Evolutionary conservation across 2,329 filamentous ascomycete species (phyloP).

Genomic region (Paraphaeosphaeria sporulosa): DNA sequence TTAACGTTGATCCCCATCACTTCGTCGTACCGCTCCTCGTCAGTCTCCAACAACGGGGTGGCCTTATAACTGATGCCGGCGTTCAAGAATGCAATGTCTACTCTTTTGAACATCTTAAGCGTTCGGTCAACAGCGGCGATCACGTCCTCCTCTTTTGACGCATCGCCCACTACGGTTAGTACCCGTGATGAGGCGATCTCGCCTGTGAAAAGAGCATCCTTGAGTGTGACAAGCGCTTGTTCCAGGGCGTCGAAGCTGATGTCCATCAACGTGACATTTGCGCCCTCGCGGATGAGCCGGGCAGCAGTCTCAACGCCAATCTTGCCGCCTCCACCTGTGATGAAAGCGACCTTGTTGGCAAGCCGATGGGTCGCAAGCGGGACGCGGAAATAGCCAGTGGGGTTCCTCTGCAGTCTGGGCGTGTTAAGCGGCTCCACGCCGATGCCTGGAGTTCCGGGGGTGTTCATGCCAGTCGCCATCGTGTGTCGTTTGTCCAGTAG

Average conservation of each 20-base stretch:
- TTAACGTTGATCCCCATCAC: slow-evolving; percentile 50
- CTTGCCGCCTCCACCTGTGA: slow-evolving; percentile 44
- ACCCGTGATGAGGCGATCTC: slow-evolving; percentile 34
- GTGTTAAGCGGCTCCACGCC: slow-evolving; percentile 29
- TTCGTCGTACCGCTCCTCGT: slow-evolving; percentile 45
- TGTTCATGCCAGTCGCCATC: slow-evolving; percentile 2
- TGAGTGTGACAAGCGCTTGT: slow-evolving; percentile 34
- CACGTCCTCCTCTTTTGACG: slow-evolving; percentile 44
- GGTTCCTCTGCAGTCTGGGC: slow-evolving; percentile 27
- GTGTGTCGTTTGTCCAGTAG: not conserved
- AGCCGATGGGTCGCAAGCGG: slow-evolving; percentile 42
- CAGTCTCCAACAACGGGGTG: slow-evolving; percentile 47
- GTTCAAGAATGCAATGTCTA: slow-evolving; percentile 41
- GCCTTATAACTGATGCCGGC: slow-evolving; percentile 35
- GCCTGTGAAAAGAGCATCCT: slow-evolving; percentile 36
- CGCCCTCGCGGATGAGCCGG: slow-evolving; percentile 47
- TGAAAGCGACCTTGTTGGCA: slow-evolving; percentile 41
- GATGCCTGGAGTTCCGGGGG: slow-evolving; percentile 7
- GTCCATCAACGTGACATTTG: slow-evolving; percentile 48
- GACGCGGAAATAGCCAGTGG: slow-evolving; percentile 21
- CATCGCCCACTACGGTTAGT: slow-evolving; percentile 44
- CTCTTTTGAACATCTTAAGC: slow-evolving; percentile 34
- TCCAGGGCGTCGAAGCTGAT: slow-evolving; percentile 39
- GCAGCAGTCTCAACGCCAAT: slow-evolving; percentile 47
- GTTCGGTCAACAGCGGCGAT: slow-evolving; percentile 32